Evolutionary conservation across 2,329 filamentous ascomycete genomes (phyloP), one percentile per base, ranked within the genome.

Genomic region (Elsinoe necatrix): DNA sequence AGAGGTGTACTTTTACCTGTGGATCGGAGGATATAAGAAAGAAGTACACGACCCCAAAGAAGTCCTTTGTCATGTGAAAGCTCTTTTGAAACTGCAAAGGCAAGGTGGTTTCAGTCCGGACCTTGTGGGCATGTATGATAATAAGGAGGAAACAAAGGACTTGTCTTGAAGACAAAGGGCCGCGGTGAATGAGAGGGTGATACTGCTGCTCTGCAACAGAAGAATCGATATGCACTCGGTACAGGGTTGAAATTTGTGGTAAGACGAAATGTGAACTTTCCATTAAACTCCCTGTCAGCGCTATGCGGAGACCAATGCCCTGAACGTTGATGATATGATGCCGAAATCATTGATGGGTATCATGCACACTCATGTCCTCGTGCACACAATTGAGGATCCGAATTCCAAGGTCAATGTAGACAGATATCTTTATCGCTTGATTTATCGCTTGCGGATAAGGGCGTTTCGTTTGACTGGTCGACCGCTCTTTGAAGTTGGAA

Each of bases 291-390:
- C 41, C 4, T 11, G 6, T 31, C 7, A 50, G 23, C 23, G 43
- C 43, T 48, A 48, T 48, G 27, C 43, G 25, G 41, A 43, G 41
- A 25, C 41, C 23, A 18, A 45, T 25, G 23, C 23, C 16, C 16
- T 50, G 16, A 25, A 50, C 34, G 45, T 14, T 34, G 25, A 5
- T 50, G 16, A 8, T 50, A 37, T 20, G 21, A 45, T 25, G 43
- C 25, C 4, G 45, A 31, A 34, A 1, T 5, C 12, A 16, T 31
- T 31, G 27, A 21, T 43, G 52, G 52, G 52, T 55, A 55, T 55
- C 25, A 55, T 55, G 58, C 62, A 64, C 66, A 68, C 65, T 66
- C 64, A 59, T 67, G 59, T 66, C 65, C 61, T 67, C 59, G 61
- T 68, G 64, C 60, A 63, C 60, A 60, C 59, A 61, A 63, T 62